phyloP scores from a whole-genome alignment of 2,329 filamentous ascomycete species.

The Sporothrix euskadiensis region DNA sequence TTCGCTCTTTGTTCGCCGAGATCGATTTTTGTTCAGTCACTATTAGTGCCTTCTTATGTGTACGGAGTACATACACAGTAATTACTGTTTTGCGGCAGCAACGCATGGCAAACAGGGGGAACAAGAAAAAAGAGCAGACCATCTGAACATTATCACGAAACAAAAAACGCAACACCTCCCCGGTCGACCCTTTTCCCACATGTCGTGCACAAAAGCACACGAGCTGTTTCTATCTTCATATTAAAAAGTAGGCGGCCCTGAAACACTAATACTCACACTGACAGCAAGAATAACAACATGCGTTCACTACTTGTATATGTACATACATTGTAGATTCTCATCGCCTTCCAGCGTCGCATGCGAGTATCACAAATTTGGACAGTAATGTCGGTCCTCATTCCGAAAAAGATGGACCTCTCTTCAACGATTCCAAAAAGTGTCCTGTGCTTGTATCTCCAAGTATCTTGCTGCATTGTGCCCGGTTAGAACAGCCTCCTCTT shows the following conservation, averaged over 20 bases:
- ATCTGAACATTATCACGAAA: constrained; percentile 1
- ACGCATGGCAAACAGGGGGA: background rate
- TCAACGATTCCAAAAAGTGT: background rate
- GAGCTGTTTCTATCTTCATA: background rate
- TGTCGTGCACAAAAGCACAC: background rate
- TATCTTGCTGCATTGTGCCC: background rate
- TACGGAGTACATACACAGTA: too few species aligned
- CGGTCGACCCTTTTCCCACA: background rate
- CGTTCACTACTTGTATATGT: too few species aligned
- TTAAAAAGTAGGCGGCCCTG: background rate
- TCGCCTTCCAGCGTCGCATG: background rate
- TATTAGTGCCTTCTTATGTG: background rate
- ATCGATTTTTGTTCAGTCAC: constrained; percentile 2
- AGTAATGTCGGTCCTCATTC: background rate
- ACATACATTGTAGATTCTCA: too few species aligned
- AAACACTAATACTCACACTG: background rate
- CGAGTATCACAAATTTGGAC: background rate
- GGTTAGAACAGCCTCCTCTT: background rate
- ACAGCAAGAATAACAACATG: background rate
- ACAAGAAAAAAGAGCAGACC: background rate
- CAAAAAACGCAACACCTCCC: background rate
- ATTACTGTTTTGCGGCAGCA: background rate
- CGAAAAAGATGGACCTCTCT: background rate
- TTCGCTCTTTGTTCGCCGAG: background rate
- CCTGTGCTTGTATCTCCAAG: background rate